phyloP scores from a whole-genome alignment of 352 stramenopile species.

The Proteromonas lacertae region DNA sequence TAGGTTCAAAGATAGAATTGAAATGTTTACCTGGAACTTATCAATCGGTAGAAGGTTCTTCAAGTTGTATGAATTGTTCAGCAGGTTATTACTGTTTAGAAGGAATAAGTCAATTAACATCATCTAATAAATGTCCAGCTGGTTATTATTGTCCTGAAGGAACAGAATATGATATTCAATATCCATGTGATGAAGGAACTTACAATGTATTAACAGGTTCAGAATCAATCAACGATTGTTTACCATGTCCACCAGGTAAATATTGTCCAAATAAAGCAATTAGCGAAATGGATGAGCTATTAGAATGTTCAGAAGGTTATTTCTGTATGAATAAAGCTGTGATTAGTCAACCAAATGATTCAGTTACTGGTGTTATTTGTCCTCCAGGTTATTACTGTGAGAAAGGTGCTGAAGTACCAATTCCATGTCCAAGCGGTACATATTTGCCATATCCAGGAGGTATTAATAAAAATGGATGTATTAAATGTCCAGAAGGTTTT shows the following conservation, averaged over 20 bases:
- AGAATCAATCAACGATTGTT: constrained; percentile 4
- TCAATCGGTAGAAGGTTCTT: constrained; percentile 14
- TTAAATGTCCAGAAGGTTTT: constrained; percentile 19
- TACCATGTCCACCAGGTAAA: constrained; percentile 7
- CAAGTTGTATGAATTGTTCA: constrained; percentile 28
- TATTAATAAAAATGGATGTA: background rate
- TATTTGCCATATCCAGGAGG: constrained; percentile 1
- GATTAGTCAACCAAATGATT: constrained; percentile 32
- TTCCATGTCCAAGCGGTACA: constrained; percentile 11
- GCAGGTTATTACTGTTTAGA: constrained; percentile 24
- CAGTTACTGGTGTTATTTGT: constrained; percentile 10
- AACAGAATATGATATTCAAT: constrained; percentile 6
- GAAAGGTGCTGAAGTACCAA: background rate
- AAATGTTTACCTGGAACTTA: constrained; percentile 20
- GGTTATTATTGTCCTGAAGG: too few species aligned
- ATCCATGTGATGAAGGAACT: constrained; percentile 9
- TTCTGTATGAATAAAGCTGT: constrained; percentile 22
- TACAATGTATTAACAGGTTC: constrained; percentile 7
- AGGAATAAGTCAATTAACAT: constrained; percentile 2
- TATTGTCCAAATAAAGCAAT: constrained; percentile 6
- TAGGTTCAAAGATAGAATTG: background rate
- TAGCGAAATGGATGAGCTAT: constrained; percentile 10
- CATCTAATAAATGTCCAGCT: constrained; percentile 7
- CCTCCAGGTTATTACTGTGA: constrained; percentile 26
- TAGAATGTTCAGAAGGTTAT: too few species aligned